A percentile compares a stretch with the other conserved stretches of the same genome.
phyloP scores from a whole-genome alignment of 73 alveolate species.

The Effrenium voratum region DNA sequence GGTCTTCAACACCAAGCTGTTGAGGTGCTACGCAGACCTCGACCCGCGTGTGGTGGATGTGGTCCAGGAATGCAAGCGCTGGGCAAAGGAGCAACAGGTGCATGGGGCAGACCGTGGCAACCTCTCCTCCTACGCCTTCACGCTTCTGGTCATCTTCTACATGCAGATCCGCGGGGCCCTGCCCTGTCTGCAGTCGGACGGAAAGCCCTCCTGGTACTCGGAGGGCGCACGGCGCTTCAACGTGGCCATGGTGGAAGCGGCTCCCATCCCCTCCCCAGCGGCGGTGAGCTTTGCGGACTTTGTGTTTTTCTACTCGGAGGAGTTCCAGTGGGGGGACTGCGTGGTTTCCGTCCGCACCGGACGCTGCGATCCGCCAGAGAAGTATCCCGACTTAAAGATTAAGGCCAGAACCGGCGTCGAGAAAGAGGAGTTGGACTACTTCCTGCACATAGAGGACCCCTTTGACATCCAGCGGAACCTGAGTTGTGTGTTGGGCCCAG shows the following conservation, averaged over 20 bases:
- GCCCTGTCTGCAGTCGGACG: conserved; percentile 40
- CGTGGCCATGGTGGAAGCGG: conserved; percentile 41
- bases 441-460: conserved; percentile 83
- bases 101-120: conserved; percentile 63
- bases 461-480: conserved; percentile 67
- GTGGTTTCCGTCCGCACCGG: conserved; percentile 90
- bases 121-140: conserved; percentile 26
- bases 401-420: conserved; percentile 67
- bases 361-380: not conserved
- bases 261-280: not conserved
- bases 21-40: conserved; percentile 45
- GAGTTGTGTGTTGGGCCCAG: conserved; percentile 69
- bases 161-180: conserved; percentile 66
- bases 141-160: conserved; percentile 82
- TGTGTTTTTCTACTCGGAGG: conserved; percentile 10
- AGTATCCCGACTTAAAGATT: conserved; percentile 29
- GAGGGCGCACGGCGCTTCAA: conserved; percentile 41
- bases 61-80: conserved; percentile 65
- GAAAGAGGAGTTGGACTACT: not conserved
- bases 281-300: conserved; percentile 23
- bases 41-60: conserved; percentile 45
- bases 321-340: conserved; percentile 67
- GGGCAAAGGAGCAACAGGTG: conserved; percentile 58
- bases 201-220: conserved; percentile 29
- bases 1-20: conserved; percentile 82